Evolutionary conservation across 2,329 filamentous ascomycete species (phyloP), one percentile per base, ranked within the genome.

Genomic region (Capronia epimyces): DNA sequence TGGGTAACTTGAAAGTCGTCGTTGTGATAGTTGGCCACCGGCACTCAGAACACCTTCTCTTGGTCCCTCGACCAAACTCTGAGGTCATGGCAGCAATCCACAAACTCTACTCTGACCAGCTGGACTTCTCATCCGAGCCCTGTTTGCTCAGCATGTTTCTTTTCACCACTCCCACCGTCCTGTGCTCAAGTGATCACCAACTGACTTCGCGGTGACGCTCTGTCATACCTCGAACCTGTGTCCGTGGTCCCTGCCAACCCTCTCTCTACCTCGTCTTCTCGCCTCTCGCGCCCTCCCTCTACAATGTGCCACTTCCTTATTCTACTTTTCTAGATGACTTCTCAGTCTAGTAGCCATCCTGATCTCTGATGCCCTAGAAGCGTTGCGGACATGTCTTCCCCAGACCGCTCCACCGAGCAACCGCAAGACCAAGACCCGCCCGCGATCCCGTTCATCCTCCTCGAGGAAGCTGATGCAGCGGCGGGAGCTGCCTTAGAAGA

Each of bases 401-500:
- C 52, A 36, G 43, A 57, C 27, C 39, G 46, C 22, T 29, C 37
- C 24, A 16, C 43, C 22, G 18, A 48, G 36, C 18, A 21, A 27
- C 39, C 49, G n/a, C 24, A 16, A 32, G 31, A 21, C 20, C 20
- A 25, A 44, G 22, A 52, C 15, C 24, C 22, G 22, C 40, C 40
- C 16, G 12, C 34, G 16, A 50, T 55, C 25, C 55, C 49, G 13
- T 15, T 31, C 13, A 40, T 55, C 8, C 43, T 50, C 29, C 16
- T 57, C 13, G 15, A 50, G n/a, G 43, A 52, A 46, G 52, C 53
- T 12, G 40, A 46, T 9, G 45, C 48, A 10, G 55, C 55, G 4
- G 49, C 44, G 15, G 55, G 52, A 8, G 52, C 52, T 22, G 55
- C 55, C 13, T 46, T 52, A 40, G 52, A 55, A 22, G 51, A 54